phyloP scores from a whole-genome alignment of 768 basidiomycete species.

The Mycena vulgaris region DNA sequence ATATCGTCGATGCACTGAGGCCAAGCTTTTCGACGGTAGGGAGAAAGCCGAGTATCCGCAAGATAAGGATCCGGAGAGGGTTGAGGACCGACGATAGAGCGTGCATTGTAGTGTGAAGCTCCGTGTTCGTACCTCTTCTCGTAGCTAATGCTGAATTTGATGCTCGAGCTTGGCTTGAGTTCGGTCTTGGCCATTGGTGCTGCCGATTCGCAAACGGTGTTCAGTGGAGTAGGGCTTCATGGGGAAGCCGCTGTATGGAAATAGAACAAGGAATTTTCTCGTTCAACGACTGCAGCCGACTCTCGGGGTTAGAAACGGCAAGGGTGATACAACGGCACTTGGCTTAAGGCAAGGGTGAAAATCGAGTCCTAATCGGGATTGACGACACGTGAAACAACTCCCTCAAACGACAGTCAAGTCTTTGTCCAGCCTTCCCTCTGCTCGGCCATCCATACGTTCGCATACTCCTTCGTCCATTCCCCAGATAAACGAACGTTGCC shows the following conservation, averaged over 20 bases:
- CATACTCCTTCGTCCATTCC: background rate
- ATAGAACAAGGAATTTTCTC: background rate
- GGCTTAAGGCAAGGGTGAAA: background rate
- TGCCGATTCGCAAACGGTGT: too few species aligned
- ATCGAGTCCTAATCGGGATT: background rate
- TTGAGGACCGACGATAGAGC: too few species aligned
- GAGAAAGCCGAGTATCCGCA: too few species aligned
- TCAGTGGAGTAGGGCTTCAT: background rate
- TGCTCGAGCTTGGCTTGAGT: too few species aligned
- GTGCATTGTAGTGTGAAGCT: too few species aligned
- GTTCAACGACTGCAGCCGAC: background rate
- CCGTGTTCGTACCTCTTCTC: too few species aligned
- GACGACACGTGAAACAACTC: slow-evolving; percentile 1
- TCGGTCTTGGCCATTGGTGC: too few species aligned
- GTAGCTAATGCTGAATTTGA: too few species aligned
- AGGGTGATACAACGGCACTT: background rate
- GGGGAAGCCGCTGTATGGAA: background rate
- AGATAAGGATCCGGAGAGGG: too few species aligned
- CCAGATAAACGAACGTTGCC: slow-evolving; percentile 11
- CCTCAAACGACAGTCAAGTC: background rate
- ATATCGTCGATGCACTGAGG: too few species aligned
- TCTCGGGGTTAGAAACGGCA: background rate
- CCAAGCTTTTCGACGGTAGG: too few species aligned
- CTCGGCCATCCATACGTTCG: background rate
- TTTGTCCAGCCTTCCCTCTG: background rate